Evolutionary conservation across 1,139 yeast genomes (phyloP).

Genomic region (Magnusiomyces ingens): DNA sequence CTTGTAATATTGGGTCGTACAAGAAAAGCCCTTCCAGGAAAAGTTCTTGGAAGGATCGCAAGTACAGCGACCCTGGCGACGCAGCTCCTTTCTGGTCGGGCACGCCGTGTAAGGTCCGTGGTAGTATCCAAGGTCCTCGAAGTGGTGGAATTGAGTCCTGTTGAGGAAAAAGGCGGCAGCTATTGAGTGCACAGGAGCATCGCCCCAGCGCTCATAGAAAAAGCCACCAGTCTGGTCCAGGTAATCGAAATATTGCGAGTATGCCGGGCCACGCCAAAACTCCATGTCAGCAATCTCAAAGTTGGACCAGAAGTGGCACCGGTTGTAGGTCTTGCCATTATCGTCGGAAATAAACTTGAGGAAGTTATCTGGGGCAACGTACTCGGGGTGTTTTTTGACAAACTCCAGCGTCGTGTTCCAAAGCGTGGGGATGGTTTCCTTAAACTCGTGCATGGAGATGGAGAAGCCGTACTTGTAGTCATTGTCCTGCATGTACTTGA

Average conservation of each 20-base stretch:
- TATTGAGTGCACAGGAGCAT: slow-evolving; percentile 91
- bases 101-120: slow-evolving; percentile 82
- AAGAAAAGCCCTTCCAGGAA: slow-evolving; percentile 69
- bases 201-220: slow-evolving; percentile 91
- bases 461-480: slow-evolving; percentile 82
- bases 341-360: slow-evolving; percentile 62
- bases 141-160: slow-evolving; percentile 67
- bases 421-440: slow-evolving; percentile 75
- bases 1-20: slow-evolving; percentile 58
- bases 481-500: slow-evolving; percentile 62
- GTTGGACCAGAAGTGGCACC: slow-evolving; percentile 95
- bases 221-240: slow-evolving; percentile 76
- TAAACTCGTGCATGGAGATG: slow-evolving; percentile 68
- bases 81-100: slow-evolving; percentile 38
- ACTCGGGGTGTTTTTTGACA: slow-evolving; percentile 57
- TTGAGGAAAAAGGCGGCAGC: slow-evolving; percentile 65
- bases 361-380: slow-evolving; percentile 61
- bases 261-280: slow-evolving; percentile 68
- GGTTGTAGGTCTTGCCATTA: slow-evolving; percentile 51
- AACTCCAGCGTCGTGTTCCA: slow-evolving; percentile 66
- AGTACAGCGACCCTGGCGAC: slow-evolving; percentile 51
- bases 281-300: slow-evolving; percentile 81
- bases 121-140: slow-evolving; percentile 81
- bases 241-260: slow-evolving; percentile 59
- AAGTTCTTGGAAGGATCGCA: slow-evolving; percentile 68